Percentiles rank a stretch among this genome's conserved stretches.
phyloP scores from a whole-genome alignment of 1,139 yeast genomes.

The Cylindricascospora bacillispora region DNA sequence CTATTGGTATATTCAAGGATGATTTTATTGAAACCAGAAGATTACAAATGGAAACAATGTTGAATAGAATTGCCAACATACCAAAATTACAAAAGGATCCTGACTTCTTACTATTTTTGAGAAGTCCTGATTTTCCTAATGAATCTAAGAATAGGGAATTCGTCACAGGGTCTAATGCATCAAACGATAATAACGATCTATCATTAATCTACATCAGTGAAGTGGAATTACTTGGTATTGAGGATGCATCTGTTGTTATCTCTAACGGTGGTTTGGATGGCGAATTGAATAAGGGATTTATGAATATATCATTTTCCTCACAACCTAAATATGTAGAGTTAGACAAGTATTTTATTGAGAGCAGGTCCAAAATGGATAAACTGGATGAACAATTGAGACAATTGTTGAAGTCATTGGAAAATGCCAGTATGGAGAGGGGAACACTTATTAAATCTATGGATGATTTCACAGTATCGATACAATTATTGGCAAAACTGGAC shows the following conservation, averaged over 20 bases:
- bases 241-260: slow-evolving; percentile 21
- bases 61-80: slow-evolving; percentile 49
- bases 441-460: slow-evolving; percentile 57
- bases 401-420: slow-evolving; percentile 58
- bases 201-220: slow-evolving; percentile 29
- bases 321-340: slow-evolving; percentile 53
- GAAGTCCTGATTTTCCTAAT: slow-evolving; percentile 53
- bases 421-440: slow-evolving; percentile 61
- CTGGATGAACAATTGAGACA: slow-evolving; percentile 63
- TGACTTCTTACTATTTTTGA: slow-evolving; percentile 68
- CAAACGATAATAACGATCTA: slow-evolving; percentile 32
- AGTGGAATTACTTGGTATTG: slow-evolving; percentile 21
- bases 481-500: slow-evolving; percentile 59
- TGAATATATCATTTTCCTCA: slow-evolving; percentile 27
- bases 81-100: slow-evolving; percentile 50
- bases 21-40: slow-evolving; percentile 82
- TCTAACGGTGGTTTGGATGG: slow-evolving; percentile 24
- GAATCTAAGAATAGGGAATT: slow-evolving; percentile 56
- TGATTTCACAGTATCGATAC: slow-evolving; percentile 44
- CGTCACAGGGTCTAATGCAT: slow-evolving; percentile 41
- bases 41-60: slow-evolving; percentile 79
- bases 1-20: slow-evolving; percentile 78
- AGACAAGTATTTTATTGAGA: slow-evolving; percentile 64
- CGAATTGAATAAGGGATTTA: slow-evolving; percentile 19
- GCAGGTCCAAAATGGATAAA: slow-evolving; percentile 55